Evolutionary conservation across 257 asterid genomes (phyloP).

Genomic region (Cynanchum wilfordii): DNA sequence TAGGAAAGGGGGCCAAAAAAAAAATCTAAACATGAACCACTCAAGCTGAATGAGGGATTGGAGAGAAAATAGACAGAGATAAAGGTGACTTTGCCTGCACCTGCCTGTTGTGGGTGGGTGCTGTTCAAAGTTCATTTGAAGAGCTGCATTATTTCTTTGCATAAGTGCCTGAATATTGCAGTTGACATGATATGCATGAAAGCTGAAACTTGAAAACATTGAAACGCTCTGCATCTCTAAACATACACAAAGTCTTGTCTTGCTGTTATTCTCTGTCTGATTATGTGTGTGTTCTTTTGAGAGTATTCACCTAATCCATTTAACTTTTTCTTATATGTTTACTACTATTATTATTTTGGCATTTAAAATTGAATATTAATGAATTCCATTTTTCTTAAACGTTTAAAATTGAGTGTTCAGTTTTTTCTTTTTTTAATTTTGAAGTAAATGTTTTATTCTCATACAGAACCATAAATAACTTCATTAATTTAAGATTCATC

Average conservation of each 20-base stretch:
- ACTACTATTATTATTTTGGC: no score
- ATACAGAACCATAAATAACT: not conserved
- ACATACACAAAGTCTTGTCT: not conserved
- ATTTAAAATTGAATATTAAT: no score
- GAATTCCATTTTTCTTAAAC: no score
- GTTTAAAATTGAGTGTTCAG: not conserved
- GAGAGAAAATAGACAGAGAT: no score
- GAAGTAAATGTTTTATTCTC: no score
- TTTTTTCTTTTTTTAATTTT: no score
- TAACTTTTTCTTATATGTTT: not conserved
- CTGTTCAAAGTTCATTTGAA: not conserved
- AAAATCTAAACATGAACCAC: not conserved
- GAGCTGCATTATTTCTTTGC: not conserved
- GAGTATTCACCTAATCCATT: not conserved
- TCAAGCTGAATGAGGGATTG: not conserved
- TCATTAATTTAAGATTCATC: not conserved
- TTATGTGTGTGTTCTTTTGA: not conserved
- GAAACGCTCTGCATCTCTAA: not conserved
- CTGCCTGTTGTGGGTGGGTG: no score
- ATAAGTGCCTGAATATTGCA: not conserved
- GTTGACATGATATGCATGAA: not conserved
- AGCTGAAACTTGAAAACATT: not conserved
- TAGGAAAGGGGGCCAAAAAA: not conserved
- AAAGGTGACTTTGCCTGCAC: not conserved
- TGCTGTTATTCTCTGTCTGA: not conserved